Evolutionary conservation across 176 grass and related monocot species (phyloP), one percentile per base, ranked within the genome.

Genomic region (Oryza longistaminata): DNA sequence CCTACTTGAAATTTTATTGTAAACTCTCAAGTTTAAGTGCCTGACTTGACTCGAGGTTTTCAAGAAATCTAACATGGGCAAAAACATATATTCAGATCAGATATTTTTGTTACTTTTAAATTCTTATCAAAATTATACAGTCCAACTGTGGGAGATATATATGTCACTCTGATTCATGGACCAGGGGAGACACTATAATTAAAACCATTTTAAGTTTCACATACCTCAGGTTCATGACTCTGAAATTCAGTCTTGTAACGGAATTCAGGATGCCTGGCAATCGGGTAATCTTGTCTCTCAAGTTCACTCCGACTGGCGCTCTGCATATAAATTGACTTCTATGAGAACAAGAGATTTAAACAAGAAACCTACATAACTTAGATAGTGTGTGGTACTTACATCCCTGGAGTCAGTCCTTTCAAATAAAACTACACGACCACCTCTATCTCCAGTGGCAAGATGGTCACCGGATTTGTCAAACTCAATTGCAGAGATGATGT

Each of bases 381-480:
- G 13, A 60, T 58, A 64, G 26, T 67, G 22, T 67, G 22, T 26
- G 61, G 62, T 55, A 92, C 92, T 82, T 90, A 94, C 92, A 89
- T 82, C 86, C 62, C 78, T 82, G 15, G 68, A 12, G 68, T 94
- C 92, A 33, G 87, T 85, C 86, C 89, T 87, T 90, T 94, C 92
- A 71, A 94, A 94, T 74, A 94, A 80, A 87, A 94, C 92, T 64
- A 94, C 90, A 64, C 92, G 90, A 22, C 90, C 92, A 45, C 92
- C 92, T 74, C 90, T 88, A 89, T 94, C 92, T 80, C 92, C 92
- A 73, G 90, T 94, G 22, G 92, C 92, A 82, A 94, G 92, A 94
- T 94, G 90, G 53, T 86, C 85, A 50, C 92, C 92, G n/a, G 87
- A 87, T 92, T 94, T 94, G 79, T 94, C 88, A 88, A 92, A 94